Conservation (phyloP, 495 filamentous ascomycete genomes). For the Talaromyces proteolyticus region DNA sequence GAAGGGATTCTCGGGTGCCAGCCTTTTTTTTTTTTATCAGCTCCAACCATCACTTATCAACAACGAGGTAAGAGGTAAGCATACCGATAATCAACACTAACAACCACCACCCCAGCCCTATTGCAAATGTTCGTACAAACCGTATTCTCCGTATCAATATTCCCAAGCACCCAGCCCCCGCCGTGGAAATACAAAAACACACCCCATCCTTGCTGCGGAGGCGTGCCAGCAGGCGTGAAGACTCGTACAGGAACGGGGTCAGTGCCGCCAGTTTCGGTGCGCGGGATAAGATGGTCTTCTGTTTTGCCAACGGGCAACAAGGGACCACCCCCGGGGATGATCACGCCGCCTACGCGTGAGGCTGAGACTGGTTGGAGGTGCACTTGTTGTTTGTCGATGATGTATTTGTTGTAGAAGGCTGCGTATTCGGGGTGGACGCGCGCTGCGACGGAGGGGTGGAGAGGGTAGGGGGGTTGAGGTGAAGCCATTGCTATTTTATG, state of each 20-base stretch:
- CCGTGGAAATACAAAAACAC: conserved; percentile 54
- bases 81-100: conserved; percentile 53
- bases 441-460: conserved; percentile 43
- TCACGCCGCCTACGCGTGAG: conserved; percentile 43
- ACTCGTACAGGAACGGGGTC: conserved; percentile 40
- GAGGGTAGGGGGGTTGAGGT: conserved; percentile 48
- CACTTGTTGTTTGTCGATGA: conserved; percentile 43
- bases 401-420: conserved; percentile 47
- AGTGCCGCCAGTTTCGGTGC: conserved; percentile 37
- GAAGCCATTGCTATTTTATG: conserved; percentile 20
- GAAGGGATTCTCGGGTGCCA: conserved; percentile 50
- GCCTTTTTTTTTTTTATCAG: conserved; percentile 15
- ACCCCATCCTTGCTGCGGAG: conserved; percentile 44
- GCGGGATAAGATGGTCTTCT: conserved; percentile 37
- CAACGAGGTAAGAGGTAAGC: conserved; percentile 1
- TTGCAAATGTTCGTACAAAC: conserved; percentile 51
- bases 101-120: conserved; percentile 43
- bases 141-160: conserved; percentile 52
- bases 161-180: conserved; percentile 54
- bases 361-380: conserved; percentile 48
- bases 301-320: conserved; percentile 43
- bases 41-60: not conserved
- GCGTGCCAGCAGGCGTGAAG: conserved; percentile 41
- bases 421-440: conserved; percentile 46
- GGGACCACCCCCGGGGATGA: conserved; percentile 50